Conservation (phyloP, 108 stramenopile species). For the Cyclotella sp. region DNA sequence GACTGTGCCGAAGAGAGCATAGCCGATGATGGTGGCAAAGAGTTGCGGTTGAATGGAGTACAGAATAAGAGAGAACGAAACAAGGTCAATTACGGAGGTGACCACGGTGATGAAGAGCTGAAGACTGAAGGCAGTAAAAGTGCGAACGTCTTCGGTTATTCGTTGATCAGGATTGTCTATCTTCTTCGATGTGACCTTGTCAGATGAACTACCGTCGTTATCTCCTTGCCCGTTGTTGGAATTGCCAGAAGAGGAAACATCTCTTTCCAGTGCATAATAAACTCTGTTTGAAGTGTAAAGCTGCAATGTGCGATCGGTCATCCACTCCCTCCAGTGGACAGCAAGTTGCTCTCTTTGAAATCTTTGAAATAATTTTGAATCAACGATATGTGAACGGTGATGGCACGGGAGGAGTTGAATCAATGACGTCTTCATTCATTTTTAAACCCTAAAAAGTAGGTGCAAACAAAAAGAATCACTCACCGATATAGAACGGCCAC, state of each 20-base stretch:
- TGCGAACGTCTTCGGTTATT: slow-evolving; percentile 93
- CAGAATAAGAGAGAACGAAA: slow-evolving; percentile 89
- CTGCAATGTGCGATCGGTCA: slow-evolving; percentile 86
- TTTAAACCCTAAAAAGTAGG: slow-evolving; percentile 18
- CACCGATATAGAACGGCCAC: slow-evolving; percentile 88
- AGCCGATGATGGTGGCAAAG: slow-evolving; percentile 86
- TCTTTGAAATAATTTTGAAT: slow-evolving; percentile 16
- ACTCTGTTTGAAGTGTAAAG: slow-evolving; percentile 82
- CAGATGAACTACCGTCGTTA: background rate
- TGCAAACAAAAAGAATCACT: slow-evolving; percentile 17
- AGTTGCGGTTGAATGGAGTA: slow-evolving; percentile 91
- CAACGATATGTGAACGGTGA: background rate
- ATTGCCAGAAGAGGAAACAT: slow-evolving; percentile 22
- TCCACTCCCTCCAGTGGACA: slow-evolving; percentile 91
- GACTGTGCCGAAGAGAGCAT: slow-evolving; percentile 82
- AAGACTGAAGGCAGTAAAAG: slow-evolving; percentile 88
- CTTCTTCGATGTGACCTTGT: too few relatives aligned
- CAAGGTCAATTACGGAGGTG: slow-evolving; percentile 89
- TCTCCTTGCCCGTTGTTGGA: slow-evolving; percentile 1
- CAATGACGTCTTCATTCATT: background rate
- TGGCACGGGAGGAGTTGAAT: background rate
- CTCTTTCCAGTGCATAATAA: slow-evolving; percentile 79
- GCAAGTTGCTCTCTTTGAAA: slow-evolving; percentile 64
- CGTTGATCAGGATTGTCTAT: slow-evolving; percentile 97
- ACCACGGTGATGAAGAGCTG: slow-evolving; percentile 90